A percentile compares a stretch with the other conserved stretches of the same genome.
Evolutionary conservation across 169 alveolate species (phyloP).

Genomic region (Cryptosporidium viatorum): DNA sequence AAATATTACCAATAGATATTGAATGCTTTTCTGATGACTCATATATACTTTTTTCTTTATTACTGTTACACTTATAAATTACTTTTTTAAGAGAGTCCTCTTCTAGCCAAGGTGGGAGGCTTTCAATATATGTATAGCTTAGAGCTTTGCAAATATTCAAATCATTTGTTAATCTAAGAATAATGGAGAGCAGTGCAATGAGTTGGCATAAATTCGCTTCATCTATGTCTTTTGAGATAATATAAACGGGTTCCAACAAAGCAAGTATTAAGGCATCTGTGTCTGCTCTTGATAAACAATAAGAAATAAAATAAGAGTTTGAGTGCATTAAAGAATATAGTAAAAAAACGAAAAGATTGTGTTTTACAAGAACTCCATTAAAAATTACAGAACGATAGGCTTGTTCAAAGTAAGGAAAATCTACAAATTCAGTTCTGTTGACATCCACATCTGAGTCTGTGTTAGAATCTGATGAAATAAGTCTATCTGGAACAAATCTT

Average conservation of each 20-base stretch:
- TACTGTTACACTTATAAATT: neutral
- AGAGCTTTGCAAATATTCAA: constrained; percentile 20
- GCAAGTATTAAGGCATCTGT: constrained; percentile 20
- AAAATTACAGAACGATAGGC: constrained; percentile 19
- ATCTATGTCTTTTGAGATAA: constrained; percentile 3
- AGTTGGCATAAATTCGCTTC: neutral
- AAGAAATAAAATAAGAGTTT: constrained; percentile 30
- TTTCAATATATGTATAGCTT: constrained; percentile 11
- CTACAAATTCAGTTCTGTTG: neutral
- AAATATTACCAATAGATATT: constrained; percentile 46
- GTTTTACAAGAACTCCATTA: neutral
- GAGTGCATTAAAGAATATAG: constrained; percentile 44
- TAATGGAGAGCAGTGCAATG: constrained; percentile 16
- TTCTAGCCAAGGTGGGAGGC: constrained; percentile 48
- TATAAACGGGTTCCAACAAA: constrained; percentile 29
- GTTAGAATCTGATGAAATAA: neutral
- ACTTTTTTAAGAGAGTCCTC: constrained; percentile 32
- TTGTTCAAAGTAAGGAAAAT: constrained; percentile 45
- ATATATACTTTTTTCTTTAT: neutral
- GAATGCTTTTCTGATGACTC: neutral
- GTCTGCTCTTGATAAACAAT: constrained; percentile 63
- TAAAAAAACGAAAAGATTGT: neutral
- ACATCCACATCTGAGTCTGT: constrained; percentile 17
- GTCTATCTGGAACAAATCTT: constrained; percentile 35
- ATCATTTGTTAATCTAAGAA: constrained; percentile 37